A percentile compares a stretch with the other conserved stretches of the same genome.
Evolutionary conservation across 495 filamentous ascomycete species (phyloP).

Genomic region (Penicillium desertorum): DNA sequence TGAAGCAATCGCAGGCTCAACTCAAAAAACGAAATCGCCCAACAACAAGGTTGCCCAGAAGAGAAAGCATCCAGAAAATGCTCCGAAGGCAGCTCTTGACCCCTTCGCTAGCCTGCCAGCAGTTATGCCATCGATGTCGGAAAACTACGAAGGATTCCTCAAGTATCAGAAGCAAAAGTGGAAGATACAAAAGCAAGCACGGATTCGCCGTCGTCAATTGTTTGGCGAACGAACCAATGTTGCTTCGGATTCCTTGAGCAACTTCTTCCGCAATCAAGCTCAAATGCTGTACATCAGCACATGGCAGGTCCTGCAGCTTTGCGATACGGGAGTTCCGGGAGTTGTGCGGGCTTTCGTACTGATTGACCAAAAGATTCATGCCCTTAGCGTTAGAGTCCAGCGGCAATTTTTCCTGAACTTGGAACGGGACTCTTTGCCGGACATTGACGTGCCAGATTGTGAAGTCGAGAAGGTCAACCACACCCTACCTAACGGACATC

Average conservation of each 20-base stretch:
- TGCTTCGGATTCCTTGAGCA: constrained; percentile 71
- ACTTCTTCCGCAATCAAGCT: constrained; percentile 86
- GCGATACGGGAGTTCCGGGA: constrained; percentile 74
- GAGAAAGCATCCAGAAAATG: constrained; percentile 74
- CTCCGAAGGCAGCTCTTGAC: constrained; percentile 61
- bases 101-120: constrained; percentile 83
- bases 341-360: constrained; percentile 86
- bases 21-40: constrained; percentile 69
- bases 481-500: constrained; percentile 91
- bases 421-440: constrained; percentile 79
- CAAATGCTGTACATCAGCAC: constrained; percentile 84
- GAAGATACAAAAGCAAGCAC: constrained; percentile 95
- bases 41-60: constrained; percentile 69
- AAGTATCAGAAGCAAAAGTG: constrained; percentile 98
- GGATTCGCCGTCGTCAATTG: constrained; percentile 80
- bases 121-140: constrained; percentile 78
- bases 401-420: constrained; percentile 90
- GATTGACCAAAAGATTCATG: constrained; percentile 87
- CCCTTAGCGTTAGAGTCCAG: constrained; percentile 83
- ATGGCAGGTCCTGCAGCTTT: constrained; percentile 92
- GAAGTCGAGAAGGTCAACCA: constrained; percentile 87
- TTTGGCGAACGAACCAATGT: constrained; percentile 82
- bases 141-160: constrained; percentile 87
- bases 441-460: constrained; percentile 85
- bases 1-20: constrained; percentile 70